A percentile compares a stretch with the other conserved stretches of the same genome.
These are phyloP conservation scores for Fusarium concolor DNA, from an alignment of 2,329 filamentous ascomycete genomes.

Conservation along the genomic window DNA sequence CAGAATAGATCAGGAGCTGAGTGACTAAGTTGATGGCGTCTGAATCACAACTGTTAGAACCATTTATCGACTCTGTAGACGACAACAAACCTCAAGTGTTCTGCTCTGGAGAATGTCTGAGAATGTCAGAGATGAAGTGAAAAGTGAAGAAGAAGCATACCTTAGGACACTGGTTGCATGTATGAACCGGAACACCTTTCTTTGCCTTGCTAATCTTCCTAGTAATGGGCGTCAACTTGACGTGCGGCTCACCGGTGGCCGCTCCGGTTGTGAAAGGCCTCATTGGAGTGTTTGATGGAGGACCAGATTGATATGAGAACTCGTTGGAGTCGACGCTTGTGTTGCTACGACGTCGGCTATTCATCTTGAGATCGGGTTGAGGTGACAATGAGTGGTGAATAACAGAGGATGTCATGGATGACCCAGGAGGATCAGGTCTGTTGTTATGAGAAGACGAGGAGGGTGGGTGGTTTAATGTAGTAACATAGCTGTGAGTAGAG, in stretches of 20 bases:
- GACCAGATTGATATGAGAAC: conserved; percentile 47
- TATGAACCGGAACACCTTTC: conserved; percentile 69
- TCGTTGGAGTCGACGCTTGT: conserved; percentile 65
- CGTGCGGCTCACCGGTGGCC: conserved; percentile 52
- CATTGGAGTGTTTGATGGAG: conserved; percentile 48
- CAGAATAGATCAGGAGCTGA: conserved; percentile 65
- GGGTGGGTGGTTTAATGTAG: conserved; percentile 49
- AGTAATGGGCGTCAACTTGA: conserved; percentile 68
- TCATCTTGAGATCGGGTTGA: conserved; percentile 45
- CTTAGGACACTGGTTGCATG: conserved; percentile 65
- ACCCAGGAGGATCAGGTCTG: conserved; percentile 51
- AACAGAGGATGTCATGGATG: conserved; percentile 45
- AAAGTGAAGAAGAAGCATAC: conserved; percentile 48
- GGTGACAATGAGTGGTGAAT: conserved; percentile 41
- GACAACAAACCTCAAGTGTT: conserved; percentile 66
- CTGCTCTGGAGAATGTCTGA: conserved; percentile 71
- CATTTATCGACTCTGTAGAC: background rate
- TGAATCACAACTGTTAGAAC: conserved; percentile 49
- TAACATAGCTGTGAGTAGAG: conserved; percentile 55
- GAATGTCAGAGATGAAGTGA: conserved; percentile 10
- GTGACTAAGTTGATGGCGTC: conserved; percentile 72
- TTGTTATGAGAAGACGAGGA: conserved; percentile 50
- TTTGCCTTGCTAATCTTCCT: conserved; percentile 68
- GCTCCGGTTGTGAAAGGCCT: conserved; percentile 56
- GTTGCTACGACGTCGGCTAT: conserved; percentile 57